Conservation (phyloP, 306 rosid species). For the Cucurbita moschata region DNA sequence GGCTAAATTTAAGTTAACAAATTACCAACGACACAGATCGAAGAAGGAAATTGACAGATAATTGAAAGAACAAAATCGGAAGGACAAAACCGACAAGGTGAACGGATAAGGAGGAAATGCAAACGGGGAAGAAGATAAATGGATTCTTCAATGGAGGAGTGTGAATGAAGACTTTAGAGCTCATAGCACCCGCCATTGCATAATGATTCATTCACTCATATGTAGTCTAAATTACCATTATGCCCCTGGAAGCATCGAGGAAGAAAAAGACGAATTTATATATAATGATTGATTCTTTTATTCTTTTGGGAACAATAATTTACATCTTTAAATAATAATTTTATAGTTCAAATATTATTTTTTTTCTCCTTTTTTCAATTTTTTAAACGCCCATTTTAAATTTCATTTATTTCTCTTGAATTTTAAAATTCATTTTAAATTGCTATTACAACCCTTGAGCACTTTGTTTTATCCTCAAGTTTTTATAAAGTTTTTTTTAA, state of each 20-base stretch:
- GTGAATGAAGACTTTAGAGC: background rate
- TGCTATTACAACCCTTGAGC: too few species aligned
- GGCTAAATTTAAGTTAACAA: background rate
- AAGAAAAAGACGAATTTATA: background rate
- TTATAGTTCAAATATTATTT: too few species aligned
- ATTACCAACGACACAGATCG: background rate
- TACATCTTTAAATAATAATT: too few species aligned
- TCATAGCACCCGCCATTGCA: background rate
- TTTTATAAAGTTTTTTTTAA: too few species aligned
- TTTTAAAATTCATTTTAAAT: too few species aligned
- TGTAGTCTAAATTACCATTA: background rate
- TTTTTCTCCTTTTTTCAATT: too few species aligned
- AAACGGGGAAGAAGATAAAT: conserved; percentile 30
- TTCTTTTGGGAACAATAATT: too few species aligned
- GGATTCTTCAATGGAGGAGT: conserved; percentile 12
- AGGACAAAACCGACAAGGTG: background rate
- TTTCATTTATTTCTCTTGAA: too few species aligned
- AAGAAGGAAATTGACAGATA: background rate
- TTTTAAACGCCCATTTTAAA: too few species aligned
- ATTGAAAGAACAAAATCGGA: background rate
- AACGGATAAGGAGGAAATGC: conserved; percentile 9
- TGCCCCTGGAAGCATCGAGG: background rate
- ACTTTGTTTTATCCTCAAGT: too few species aligned
- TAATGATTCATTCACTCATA: background rate
- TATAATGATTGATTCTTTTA: too few species aligned